phyloP scores from a whole-genome alignment of 106 monocot genomes.

The Allium cepa region DNA sequence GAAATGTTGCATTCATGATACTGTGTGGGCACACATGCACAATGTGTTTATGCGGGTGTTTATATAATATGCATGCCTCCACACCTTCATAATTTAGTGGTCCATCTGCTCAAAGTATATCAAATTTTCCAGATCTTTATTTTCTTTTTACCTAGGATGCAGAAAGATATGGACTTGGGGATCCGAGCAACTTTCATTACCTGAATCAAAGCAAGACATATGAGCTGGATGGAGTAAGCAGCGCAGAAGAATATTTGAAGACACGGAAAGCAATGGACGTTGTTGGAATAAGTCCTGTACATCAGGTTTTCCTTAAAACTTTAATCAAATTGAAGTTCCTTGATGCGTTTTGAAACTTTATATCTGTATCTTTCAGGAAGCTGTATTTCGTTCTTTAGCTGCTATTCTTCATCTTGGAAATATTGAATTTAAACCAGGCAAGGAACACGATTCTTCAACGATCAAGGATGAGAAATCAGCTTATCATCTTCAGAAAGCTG shows the following conservation, averaged over 20 bases:
- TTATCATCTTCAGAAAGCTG: conserved; percentile 45
- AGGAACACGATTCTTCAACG: conserved; percentile 42
- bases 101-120: neutral
- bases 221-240: conserved; percentile 58
- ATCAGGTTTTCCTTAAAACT: conserved; percentile 39
- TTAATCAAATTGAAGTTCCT: too few relatives aligned
- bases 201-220: conserved; percentile 78
- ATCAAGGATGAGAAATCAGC: conserved; percentile 40
- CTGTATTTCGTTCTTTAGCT: conserved; percentile 77
- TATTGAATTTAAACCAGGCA: conserved; percentile 50
- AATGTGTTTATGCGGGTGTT: neutral
- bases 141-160: conserved; percentile 35
- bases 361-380: conserved; percentile 44
- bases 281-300: conserved; percentile 65
- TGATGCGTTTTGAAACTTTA: neutral
- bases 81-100: neutral
- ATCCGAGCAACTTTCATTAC: conserved; percentile 69
- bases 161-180: conserved; percentile 59
- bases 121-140: neutral
- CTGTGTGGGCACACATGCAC: too few relatives aligned
- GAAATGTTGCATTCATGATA: neutral
- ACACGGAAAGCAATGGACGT: conserved; percentile 91
- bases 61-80: neutral
- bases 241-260: conserved; percentile 56
- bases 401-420: conserved; percentile 92